Evolutionary conservation across 441 rosid species (phyloP).

Genomic region (Kokia cookei): DNA sequence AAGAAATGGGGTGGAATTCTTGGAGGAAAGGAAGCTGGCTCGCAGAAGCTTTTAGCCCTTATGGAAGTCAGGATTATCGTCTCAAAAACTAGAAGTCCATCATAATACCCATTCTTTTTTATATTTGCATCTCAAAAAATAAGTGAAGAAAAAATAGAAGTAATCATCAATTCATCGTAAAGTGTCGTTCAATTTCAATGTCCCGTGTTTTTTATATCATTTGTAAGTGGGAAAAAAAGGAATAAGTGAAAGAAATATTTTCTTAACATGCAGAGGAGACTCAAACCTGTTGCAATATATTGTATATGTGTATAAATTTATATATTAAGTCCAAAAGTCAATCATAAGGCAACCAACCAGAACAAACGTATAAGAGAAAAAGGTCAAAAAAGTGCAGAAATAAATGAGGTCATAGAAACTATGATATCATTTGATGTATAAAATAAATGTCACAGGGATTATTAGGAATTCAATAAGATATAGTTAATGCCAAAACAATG

Average conservation of each 20-base stretch:
- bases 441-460: not conserved
- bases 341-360: not conserved
- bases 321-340: not conserved
- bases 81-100: not conserved
- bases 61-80: slow-evolving; percentile 56
- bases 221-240: not conserved
- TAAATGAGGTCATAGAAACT: not conserved
- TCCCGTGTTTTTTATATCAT: not conserved
- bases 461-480: slow-evolving; percentile 2
- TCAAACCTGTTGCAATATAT: not conserved
- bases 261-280: not conserved
- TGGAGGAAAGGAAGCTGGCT: slow-evolving; percentile 63
- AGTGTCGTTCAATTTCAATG: not conserved
- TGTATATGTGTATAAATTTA: no score
- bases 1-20: slow-evolving; percentile 75
- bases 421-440: not conserved
- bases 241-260: not conserved
- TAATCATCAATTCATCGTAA: not conserved
- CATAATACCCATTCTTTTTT: not conserved
- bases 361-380: not conserved
- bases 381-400: not conserved
- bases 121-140: not conserved
- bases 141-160: not conserved
- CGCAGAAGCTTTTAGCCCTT: slow-evolving; percentile 72
- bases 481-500: slow-evolving; percentile 11